phyloP scores from a whole-genome alignment of 228 moss, liverwort and hornwort species.

The Sphagnum magellanicum region DNA sequence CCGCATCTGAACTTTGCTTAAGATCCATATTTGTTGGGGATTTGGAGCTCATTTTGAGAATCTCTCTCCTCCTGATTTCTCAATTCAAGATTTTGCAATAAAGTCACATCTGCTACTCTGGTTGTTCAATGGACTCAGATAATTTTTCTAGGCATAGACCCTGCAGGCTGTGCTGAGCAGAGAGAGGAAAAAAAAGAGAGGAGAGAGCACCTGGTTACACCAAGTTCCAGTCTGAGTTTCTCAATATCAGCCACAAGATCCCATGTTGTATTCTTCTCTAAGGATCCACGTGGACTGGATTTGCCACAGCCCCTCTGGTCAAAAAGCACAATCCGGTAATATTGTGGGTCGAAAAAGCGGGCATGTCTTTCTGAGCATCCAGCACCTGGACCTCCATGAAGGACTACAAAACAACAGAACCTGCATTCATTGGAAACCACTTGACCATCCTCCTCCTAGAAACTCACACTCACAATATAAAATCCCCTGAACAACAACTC shows the following conservation, averaged over 20 bases:
- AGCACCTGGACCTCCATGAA: constrained; percentile 69
- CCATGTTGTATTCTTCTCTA: constrained; percentile 63
- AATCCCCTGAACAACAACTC: neutral
- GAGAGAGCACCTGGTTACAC: constrained; percentile 42
- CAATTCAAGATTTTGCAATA: no score
- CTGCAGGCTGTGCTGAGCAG: constrained; percentile 2
- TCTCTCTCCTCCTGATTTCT: no score
- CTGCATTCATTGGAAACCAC: neutral
- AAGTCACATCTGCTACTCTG: no score
- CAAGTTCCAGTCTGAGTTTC: constrained; percentile 50
- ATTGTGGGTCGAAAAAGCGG: constrained; percentile 52
- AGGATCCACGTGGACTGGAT: constrained; percentile 56
- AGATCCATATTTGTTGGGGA: no score
- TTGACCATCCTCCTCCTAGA: neutral
- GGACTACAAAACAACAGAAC: constrained; percentile 30
- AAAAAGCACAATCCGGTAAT: constrained; percentile 57
- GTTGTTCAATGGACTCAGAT: no score
- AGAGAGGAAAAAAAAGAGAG: constrained; percentile 21
- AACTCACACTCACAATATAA: neutral
- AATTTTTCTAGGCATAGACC: neutral
- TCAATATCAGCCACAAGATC: constrained; percentile 63
- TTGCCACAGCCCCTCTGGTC: constrained; percentile 69
- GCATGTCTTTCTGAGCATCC: constrained; percentile 62
- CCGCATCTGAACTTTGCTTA: no score
- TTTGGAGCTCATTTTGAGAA: no score